These are phyloP conservation scores for Zopfia rhizophila DNA, from an alignment of 2,329 filamentous ascomycete species.

Conservation along the genomic window DNA sequence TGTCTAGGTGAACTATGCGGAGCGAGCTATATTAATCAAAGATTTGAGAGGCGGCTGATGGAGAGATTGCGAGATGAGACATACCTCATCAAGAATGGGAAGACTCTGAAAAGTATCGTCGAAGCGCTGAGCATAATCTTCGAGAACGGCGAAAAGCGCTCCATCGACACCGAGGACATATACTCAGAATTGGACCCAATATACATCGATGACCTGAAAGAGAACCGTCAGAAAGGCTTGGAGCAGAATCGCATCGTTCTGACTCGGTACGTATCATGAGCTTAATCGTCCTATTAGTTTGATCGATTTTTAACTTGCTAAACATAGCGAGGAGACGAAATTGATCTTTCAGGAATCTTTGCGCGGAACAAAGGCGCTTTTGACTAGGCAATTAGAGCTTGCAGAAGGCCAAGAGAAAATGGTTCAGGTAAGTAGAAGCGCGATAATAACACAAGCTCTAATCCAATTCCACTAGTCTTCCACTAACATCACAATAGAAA, in stretches of 20 bases:
- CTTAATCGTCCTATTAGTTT: background rate
- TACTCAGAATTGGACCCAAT: background rate
- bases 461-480: too few relatives aligned
- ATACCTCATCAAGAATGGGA: constrained; percentile 24
- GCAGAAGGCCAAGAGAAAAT: constrained; percentile 26
- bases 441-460: too few relatives aligned
- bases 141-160: constrained; percentile 21
- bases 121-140: constrained; percentile 13
- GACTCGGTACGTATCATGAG: constrained; percentile 5
- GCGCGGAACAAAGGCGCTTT: constrained; percentile 17
- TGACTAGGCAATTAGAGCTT: constrained; percentile 33
- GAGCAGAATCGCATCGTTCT: constrained; percentile 10
- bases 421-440: too few relatives aligned
- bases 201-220: constrained; percentile 18
- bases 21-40: constrained; percentile 44
- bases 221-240: background rate
- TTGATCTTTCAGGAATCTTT: constrained; percentile 28
- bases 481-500: too few relatives aligned
- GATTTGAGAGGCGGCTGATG: constrained; percentile 29
- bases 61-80: constrained; percentile 31
- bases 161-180: constrained; percentile 3
- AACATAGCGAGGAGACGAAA: constrained; percentile 3
- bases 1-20: constrained; percentile 38
- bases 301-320: too few relatives aligned
- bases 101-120: constrained; percentile 25